Evolutionary conservation across 257 asterid genomes (phyloP).

Genomic region (Nicotiana undulata): DNA sequence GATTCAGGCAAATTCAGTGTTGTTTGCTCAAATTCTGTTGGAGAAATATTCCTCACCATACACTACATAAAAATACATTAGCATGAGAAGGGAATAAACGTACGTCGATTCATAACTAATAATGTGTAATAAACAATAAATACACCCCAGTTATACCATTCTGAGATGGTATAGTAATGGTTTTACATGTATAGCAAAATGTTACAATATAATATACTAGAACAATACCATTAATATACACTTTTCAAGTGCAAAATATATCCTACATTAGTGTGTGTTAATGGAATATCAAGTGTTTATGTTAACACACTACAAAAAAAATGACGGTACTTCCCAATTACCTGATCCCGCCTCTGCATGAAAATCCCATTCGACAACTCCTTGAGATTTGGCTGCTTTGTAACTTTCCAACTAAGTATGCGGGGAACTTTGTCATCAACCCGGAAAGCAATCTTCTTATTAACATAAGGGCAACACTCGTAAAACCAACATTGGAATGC

Average conservation of each 20-base stretch:
- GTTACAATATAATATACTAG: not conserved
- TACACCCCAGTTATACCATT: not conserved
- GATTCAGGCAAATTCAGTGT: not conserved
- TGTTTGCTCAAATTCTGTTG: not conserved
- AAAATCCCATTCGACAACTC: not conserved
- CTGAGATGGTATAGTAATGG: not conserved
- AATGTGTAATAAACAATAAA: not conserved
- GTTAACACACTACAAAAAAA: not conserved
- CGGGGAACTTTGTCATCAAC: conserved; percentile 8
- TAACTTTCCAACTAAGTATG: conserved; percentile 3
- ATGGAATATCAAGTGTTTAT: not conserved
- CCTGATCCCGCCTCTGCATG: conserved; percentile 1
- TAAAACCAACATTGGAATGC: conserved; percentile 9
- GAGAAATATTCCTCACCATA: conserved; percentile 1
- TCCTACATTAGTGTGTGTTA: not conserved
- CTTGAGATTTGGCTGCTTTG: not conserved
- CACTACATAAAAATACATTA: not conserved
- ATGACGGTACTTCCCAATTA: not conserved
- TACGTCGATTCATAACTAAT: not conserved
- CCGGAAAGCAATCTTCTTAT: conserved; percentile 7
- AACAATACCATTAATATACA: not conserved
- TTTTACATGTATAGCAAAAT: not conserved
- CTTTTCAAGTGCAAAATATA: not conserved
- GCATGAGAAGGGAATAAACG: not conserved
- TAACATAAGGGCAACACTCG: conserved; percentile 5